Conservation (phyloP, 306 rosid genomes). For the Gastrolobium villosum region DNA sequence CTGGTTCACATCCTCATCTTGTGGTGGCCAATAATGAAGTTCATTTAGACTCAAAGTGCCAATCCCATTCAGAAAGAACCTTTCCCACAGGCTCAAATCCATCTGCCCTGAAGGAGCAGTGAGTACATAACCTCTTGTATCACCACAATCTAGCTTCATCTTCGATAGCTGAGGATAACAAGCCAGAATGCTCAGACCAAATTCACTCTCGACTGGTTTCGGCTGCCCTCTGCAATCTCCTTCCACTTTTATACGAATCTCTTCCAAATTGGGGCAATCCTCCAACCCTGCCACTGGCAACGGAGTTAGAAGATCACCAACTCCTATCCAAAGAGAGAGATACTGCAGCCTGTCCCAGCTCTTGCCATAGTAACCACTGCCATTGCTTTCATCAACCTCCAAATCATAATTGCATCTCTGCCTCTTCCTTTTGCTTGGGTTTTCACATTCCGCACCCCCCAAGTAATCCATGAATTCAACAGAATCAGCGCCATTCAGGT, state of each 20-base stretch:
- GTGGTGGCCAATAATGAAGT: constrained; percentile 95
- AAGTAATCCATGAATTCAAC: constrained; percentile 47
- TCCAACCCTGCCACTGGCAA: constrained; percentile 76
- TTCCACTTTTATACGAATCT: constrained; percentile 74
- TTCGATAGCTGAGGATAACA: constrained; percentile 71
- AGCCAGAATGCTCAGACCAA: constrained; percentile 72
- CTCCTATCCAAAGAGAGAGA: constrained; percentile 89
- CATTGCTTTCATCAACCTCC: constrained; percentile 51
- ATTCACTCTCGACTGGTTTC: constrained; percentile 58
- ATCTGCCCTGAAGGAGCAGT: constrained; percentile 85
- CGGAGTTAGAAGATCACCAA: constrained; percentile 78
- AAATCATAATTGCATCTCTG: constrained; percentile 56
- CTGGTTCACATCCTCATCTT: constrained; percentile 84
- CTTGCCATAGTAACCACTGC: constrained; percentile 56
- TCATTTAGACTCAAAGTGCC: constrained; percentile 65
- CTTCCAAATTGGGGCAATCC: constrained; percentile 80
- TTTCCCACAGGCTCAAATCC: constrained; percentile 96
- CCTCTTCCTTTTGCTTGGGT: constrained; percentile 62
- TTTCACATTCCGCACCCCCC: constrained; percentile 51
- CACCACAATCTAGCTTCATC: constrained; percentile 88
- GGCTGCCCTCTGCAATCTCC: constrained; percentile 82
- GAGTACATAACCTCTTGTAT: constrained; percentile 77
- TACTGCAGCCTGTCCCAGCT: constrained; percentile 72
- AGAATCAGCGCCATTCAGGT: constrained; percentile 12
- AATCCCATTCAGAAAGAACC: constrained; percentile 83